Percentiles rank a stretch among this genome's conserved stretches.
Conservation (phyloP, 2,329 filamentous ascomycete genomes). For the Talaromyces pinophilus region DNA sequence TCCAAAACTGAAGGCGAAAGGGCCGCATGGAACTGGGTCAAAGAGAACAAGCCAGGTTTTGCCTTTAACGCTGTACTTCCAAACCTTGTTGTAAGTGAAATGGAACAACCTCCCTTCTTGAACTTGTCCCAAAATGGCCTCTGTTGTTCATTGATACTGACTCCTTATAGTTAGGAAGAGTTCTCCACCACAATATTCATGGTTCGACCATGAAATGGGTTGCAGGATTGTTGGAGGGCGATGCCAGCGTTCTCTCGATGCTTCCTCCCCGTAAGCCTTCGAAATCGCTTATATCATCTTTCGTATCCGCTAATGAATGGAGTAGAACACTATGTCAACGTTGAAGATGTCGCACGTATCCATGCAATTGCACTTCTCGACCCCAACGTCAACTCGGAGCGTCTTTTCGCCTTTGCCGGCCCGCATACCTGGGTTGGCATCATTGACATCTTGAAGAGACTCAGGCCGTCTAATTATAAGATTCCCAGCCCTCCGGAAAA, state of each 20-base stretch:
- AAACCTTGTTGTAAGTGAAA: slow-evolving; percentile 35
- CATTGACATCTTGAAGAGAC: slow-evolving; percentile 40
- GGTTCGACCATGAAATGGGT: slow-evolving; percentile 19
- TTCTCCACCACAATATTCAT: slow-evolving; percentile 15
- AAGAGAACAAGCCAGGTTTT: slow-evolving; percentile 47
- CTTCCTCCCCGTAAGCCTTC: slow-evolving; percentile 4
- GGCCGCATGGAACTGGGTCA: slow-evolving; percentile 49
- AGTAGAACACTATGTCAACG: slow-evolving; percentile 48
- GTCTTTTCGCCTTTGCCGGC: slow-evolving; percentile 56
- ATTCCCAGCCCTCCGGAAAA: slow-evolving; percentile 35
- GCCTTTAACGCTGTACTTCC: slow-evolving; percentile 40
- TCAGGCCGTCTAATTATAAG: slow-evolving; percentile 41
- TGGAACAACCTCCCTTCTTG: neutral
- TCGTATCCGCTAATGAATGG: slow-evolving; percentile 12
- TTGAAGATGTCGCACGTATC: slow-evolving; percentile 51
- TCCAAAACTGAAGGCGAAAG: slow-evolving; percentile 52
- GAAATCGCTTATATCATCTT: neutral
- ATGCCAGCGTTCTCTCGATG: neutral
- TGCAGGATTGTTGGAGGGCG: slow-evolving; percentile 7
- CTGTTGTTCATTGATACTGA: neutral
- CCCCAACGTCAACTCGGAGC: slow-evolving; percentile 47
- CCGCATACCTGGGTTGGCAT: slow-evolving; percentile 51
- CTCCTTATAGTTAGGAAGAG: neutral
- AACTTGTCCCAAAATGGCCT: neutral
- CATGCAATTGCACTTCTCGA: slow-evolving; percentile 56